Evolutionary conservation across 176 grass and related monocot genomes (phyloP).

Genomic region (Carex kokanica): DNA sequence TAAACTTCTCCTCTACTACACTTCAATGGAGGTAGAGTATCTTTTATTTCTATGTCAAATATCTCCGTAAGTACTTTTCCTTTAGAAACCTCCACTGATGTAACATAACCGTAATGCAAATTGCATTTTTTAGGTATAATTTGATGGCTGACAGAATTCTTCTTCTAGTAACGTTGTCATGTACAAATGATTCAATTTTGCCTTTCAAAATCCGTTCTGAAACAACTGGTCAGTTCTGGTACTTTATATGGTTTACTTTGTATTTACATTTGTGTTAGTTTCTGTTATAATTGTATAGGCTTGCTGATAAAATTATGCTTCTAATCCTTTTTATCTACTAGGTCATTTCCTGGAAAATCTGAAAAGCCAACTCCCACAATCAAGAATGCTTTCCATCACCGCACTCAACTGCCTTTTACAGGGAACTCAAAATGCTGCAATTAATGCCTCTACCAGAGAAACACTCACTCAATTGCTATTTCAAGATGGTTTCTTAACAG

Average conservation of each 20-base stretch:
- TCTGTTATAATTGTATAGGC: neutral
- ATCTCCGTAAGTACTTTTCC: slow-evolving; percentile 1
- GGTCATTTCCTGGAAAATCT: slow-evolving; percentile 29
- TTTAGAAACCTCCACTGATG: neutral
- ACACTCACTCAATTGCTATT: slow-evolving; percentile 16
- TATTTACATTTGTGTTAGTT: neutral
- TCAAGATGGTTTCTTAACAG: slow-evolving; percentile 2
- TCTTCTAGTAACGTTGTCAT: slow-evolving; percentile 27
- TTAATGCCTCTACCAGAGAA: slow-evolving; percentile 14
- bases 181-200: slow-evolving; percentile 16
- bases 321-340: neutral
- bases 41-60: slow-evolving; percentile 1
- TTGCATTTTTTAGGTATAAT: slow-evolving; percentile 22
- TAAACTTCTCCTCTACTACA: slow-evolving; percentile 27
- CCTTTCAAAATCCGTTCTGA: slow-evolving; percentile 21
- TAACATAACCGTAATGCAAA: neutral
- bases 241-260: neutral
- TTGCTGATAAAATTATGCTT: neutral
- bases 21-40: slow-evolving; percentile 23
- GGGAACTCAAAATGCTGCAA: slow-evolving; percentile 16
- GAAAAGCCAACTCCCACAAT: slow-evolving; percentile 23
- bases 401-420: slow-evolving; percentile 24
- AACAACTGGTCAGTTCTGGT: slow-evolving; percentile 5
- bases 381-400: slow-evolving; percentile 18
- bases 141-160: slow-evolving; percentile 30